Percentiles rank a stretch among this genome's conserved stretches.
These are phyloP conservation scores for Cochlearia excelsa DNA, from an alignment of 345 rosid species.

Conservation along the genomic window DNA sequence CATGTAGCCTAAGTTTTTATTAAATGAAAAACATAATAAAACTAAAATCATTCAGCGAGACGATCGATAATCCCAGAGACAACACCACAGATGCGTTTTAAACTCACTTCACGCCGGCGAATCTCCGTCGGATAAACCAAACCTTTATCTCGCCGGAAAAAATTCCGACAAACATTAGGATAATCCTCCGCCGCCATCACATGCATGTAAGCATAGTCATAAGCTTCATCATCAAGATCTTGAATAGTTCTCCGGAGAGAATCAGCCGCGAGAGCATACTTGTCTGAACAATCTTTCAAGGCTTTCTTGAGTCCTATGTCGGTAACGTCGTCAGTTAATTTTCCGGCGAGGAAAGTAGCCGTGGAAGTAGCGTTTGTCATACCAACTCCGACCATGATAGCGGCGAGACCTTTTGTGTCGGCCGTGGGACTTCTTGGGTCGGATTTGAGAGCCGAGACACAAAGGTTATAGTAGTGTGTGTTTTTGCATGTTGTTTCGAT, in stretches of 20 bases:
- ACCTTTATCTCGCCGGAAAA: slow-evolving; percentile 46
- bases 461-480: slow-evolving; percentile 65
- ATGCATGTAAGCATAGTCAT: slow-evolving; percentile 72
- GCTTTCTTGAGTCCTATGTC: slow-evolving; percentile 40
- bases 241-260: slow-evolving; percentile 49
- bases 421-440: slow-evolving; percentile 52
- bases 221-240: slow-evolving; percentile 52
- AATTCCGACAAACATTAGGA: slow-evolving; percentile 62
- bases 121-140: slow-evolving; percentile 61
- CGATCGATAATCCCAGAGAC: slow-evolving; percentile 57
- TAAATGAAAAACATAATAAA: neutral
- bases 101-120: slow-evolving; percentile 55
- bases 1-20: no score
- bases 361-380: slow-evolving; percentile 66
- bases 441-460: slow-evolving; percentile 68
- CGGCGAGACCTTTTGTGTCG: slow-evolving; percentile 67
- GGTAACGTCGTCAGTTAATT: slow-evolving; percentile 24
- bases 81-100: slow-evolving; percentile 71
- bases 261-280: slow-evolving; percentile 54
- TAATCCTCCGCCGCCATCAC: slow-evolving; percentile 66
- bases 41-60: slow-evolving; percentile 32
- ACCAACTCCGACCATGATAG: slow-evolving; percentile 55
- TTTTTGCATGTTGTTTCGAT: slow-evolving; percentile 64
- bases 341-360: slow-evolving; percentile 56
- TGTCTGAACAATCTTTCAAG: slow-evolving; percentile 60